Conservation (phyloP, 2,329 filamentous ascomycete genomes). For the Monosporascus ibericus region DNA sequence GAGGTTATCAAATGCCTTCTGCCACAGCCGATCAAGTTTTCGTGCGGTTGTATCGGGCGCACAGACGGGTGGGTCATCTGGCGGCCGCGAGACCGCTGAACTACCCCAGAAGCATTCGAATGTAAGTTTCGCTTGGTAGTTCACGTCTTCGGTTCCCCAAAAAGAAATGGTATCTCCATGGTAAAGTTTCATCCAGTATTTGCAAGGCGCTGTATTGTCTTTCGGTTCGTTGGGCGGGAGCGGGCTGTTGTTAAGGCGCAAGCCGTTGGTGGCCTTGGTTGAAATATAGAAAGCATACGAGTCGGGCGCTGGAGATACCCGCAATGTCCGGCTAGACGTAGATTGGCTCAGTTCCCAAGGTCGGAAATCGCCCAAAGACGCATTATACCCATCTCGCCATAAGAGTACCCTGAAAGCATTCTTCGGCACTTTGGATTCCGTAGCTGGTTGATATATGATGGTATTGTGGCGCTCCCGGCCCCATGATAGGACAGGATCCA, state of each 20-base stretch:
- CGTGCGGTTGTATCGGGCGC: slow-evolving; percentile 34
- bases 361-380: slow-evolving; percentile 47
- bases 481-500: slow-evolving; percentile 66
- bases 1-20: slow-evolving; percentile 38
- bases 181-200: slow-evolving; percentile 62
- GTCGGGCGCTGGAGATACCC: slow-evolving; percentile 31
- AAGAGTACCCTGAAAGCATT: slow-evolving; percentile 73
- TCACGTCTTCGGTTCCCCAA: slow-evolving; percentile 46
- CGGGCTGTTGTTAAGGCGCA: slow-evolving; percentile 68
- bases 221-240: slow-evolving; percentile 52
- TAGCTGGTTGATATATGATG: slow-evolving; percentile 52
- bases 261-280: slow-evolving; percentile 70
- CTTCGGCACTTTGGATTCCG: slow-evolving; percentile 72
- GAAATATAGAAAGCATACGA: slow-evolving; percentile 68
- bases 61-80: slow-evolving; percentile 29
- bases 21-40: slow-evolving; percentile 43
- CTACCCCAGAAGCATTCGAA: slow-evolving; percentile 54
- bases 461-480: slow-evolving; percentile 68
- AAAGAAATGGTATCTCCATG: slow-evolving; percentile 73
- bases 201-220: slow-evolving; percentile 48
- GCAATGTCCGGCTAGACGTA: slow-evolving; percentile 28
- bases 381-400: slow-evolving; percentile 59
- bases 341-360: slow-evolving; percentile 49
- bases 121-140: slow-evolving; percentile 35
- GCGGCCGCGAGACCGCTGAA: slow-evolving; percentile 37